Conservation (phyloP, 2,329 filamentous ascomycete genomes). For the Penicillium hesseltinei region DNA sequence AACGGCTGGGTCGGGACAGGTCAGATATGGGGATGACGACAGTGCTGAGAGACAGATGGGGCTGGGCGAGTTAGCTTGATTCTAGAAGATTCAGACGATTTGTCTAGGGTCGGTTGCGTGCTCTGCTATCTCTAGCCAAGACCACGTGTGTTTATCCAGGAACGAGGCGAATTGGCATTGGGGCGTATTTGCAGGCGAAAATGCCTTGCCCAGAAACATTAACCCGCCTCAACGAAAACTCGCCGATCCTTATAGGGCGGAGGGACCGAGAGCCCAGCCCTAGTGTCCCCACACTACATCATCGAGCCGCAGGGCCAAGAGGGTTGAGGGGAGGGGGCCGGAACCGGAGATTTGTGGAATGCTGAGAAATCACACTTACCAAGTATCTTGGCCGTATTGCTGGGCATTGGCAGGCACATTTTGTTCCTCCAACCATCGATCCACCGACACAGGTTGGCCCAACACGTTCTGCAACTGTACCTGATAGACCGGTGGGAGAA, state of each 20-base stretch:
- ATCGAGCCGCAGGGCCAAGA: slow-evolving; percentile 18
- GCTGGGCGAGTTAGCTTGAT: slow-evolving; percentile 20
- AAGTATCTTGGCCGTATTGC: slow-evolving; percentile 27
- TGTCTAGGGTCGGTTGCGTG: neutral
- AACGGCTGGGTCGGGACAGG: slow-evolving; percentile 21
- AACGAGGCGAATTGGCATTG: neutral
- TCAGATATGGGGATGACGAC: slow-evolving; percentile 21
- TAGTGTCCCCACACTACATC: slow-evolving; percentile 10
- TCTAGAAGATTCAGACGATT: slow-evolving; percentile 2
- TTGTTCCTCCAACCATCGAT: slow-evolving; percentile 31
- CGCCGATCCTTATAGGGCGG: slow-evolving; percentile 4
- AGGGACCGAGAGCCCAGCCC: slow-evolving; percentile 5
- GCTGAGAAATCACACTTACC: slow-evolving; percentile 22
- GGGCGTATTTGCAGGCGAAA: neutral
- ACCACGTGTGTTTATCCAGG: neutral
- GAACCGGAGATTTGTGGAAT: slow-evolving; percentile 1
- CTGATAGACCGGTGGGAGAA: slow-evolving; percentile 11
- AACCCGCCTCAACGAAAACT: neutral
- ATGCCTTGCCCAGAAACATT: slow-evolving; percentile 3
- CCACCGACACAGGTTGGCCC: slow-evolving; percentile 20
- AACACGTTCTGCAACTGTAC: slow-evolving; percentile 12
- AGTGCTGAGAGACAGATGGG: slow-evolving; percentile 31
- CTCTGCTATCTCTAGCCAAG: neutral
- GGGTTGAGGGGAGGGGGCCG: neutral
- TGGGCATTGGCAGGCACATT: slow-evolving; percentile 16